Evolutionary conservation across 805 yeast species (phyloP).

Genomic region (Myxozyma geophila): DNA sequence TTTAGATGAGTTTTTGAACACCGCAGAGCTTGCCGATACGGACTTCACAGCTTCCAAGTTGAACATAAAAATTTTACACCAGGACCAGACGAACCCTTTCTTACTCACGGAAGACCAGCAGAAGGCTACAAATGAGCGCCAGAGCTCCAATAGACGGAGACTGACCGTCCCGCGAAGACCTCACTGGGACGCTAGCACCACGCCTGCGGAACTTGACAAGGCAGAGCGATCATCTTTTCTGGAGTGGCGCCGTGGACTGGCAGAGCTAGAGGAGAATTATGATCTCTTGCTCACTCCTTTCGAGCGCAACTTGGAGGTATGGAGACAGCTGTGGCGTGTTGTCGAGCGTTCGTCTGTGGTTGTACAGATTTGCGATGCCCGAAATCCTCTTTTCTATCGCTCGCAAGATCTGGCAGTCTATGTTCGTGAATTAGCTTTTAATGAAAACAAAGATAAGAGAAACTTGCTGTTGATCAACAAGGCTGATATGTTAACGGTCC

Average conservation of each 20-base stretch:
- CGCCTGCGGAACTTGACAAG: slow-evolving; percentile 77
- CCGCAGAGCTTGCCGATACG: slow-evolving; percentile 94
- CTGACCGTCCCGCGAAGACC: slow-evolving; percentile 95
- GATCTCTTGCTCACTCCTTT: slow-evolving; percentile 92
- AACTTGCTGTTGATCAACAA: slow-evolving; percentile 88
- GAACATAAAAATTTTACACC: slow-evolving; percentile 81
- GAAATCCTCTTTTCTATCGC: slow-evolving; percentile 89
- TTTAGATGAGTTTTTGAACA: slow-evolving; percentile 88
- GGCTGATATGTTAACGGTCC: slow-evolving; percentile 80
- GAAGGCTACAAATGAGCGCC: slow-evolving; percentile 64
- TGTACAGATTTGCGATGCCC: slow-evolving; percentile 96
- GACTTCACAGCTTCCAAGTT: slow-evolving; percentile 93
- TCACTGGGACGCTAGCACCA: slow-evolving; percentile 72
- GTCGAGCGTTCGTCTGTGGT: slow-evolving; percentile 91
- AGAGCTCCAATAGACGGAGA: slow-evolving; percentile 54
- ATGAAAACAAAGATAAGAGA: slow-evolving; percentile 62
- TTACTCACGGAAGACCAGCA: slow-evolving; percentile 64
- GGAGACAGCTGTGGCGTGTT: slow-evolving; percentile 99
- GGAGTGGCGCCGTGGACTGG: slow-evolving; percentile 92
- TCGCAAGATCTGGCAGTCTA: slow-evolving; percentile 85
- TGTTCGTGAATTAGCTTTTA: slow-evolving; percentile 74
- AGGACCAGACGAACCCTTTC: slow-evolving; percentile 60
- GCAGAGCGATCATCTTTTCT: slow-evolving; percentile 88
- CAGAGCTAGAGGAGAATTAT: slow-evolving; percentile 78
- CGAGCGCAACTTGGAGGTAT: slow-evolving; percentile 94